These are phyloP conservation scores for Lepiota brunneoincarnata DNA, from an alignment of 768 basidiomycete genomes.

Conservation along the genomic window DNA sequence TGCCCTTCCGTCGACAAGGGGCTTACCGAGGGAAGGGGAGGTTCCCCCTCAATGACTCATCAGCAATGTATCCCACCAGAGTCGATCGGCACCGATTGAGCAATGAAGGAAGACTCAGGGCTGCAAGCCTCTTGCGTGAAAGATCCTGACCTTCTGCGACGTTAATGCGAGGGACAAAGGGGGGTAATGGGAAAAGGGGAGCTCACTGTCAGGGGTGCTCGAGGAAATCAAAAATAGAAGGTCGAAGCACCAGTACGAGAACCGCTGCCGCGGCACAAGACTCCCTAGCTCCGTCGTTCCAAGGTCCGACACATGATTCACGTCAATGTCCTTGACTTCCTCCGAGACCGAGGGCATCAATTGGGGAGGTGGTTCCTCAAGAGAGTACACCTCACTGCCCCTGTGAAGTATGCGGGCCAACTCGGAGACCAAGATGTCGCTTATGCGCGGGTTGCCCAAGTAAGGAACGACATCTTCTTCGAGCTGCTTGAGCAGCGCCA, in stretches of 20 bases:
- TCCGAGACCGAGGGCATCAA: conserved; percentile 12
- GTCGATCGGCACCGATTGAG: conserved; percentile 72
- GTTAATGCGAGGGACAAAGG: neutral
- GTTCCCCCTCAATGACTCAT: conserved; percentile 79
- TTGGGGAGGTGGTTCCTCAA: conserved; percentile 17
- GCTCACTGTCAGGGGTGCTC: conserved; percentile 54
- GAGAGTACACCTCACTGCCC: conserved; percentile 64
- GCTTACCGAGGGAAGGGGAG: conserved; percentile 82
- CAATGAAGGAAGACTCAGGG: conserved; percentile 67
- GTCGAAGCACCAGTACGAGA: conserved; percentile 93
- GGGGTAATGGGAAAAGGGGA: neutral
- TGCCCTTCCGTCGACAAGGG: neutral
- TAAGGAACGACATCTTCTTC: conserved; percentile 81
- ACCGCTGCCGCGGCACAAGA: conserved; percentile 73
- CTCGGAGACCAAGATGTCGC: conserved; percentile 66
- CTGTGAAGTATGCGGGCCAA: conserved; percentile 70
- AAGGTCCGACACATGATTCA: conserved; percentile 32
- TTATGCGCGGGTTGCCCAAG: conserved; percentile 64
- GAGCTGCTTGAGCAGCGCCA: conserved; percentile 71
- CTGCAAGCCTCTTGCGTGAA: conserved; percentile 65
- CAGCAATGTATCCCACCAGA: conserved; percentile 76
- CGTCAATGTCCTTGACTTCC: conserved; percentile 26
- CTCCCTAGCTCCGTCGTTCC: conserved; percentile 62
- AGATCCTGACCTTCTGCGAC: conserved; percentile 53
- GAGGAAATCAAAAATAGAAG: conserved; percentile 81